These are phyloP conservation scores for Thymus mandschuricus DNA, from an alignment of 257 asterid genomes.

Conservation along the genomic window DNA sequence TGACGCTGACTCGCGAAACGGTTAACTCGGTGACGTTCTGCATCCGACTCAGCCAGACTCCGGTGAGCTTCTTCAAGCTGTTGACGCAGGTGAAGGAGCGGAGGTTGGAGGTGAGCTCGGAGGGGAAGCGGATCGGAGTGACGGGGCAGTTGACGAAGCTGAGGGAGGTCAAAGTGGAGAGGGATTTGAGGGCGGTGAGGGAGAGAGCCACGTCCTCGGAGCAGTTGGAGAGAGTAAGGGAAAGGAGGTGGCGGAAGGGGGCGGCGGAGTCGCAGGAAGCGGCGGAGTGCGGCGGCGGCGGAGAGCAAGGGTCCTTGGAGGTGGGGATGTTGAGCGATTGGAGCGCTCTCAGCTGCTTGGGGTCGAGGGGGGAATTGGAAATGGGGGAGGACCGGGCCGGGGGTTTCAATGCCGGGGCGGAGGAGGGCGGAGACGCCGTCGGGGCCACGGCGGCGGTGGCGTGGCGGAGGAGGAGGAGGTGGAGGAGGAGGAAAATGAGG, in stretches of 20 bases:
- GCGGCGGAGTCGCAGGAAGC: slow-evolving; percentile 63
- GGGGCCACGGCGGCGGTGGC: slow-evolving; percentile 37
- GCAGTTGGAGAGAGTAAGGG: slow-evolving; percentile 83
- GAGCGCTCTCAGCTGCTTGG: slow-evolving; percentile 78
- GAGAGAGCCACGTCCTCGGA: slow-evolving; percentile 74
- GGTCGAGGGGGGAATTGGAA: slow-evolving; percentile 74
- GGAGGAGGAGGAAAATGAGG: slow-evolving; percentile 32
- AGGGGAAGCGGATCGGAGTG: slow-evolving; percentile 65
- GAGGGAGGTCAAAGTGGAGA: slow-evolving; percentile 67
- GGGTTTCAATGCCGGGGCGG: slow-evolving; percentile 35
- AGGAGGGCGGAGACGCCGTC: slow-evolving; percentile 29
- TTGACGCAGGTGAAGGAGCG: slow-evolving; percentile 66
- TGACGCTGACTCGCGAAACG: slow-evolving; percentile 52
- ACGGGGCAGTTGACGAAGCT: slow-evolving; percentile 78
- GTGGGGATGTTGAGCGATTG: slow-evolving; percentile 75
- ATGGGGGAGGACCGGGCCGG: slow-evolving; percentile 39
- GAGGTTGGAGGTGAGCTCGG: slow-evolving; percentile 63
- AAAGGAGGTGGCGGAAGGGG: slow-evolving; percentile 83
- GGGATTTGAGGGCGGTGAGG: slow-evolving; percentile 69
- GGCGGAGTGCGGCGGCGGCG: slow-evolving; percentile 53
- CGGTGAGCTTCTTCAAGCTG: slow-evolving; percentile 73
- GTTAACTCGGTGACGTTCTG: slow-evolving; percentile 58
- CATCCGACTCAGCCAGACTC: slow-evolving; percentile 70
- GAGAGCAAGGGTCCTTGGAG: slow-evolving; percentile 70
- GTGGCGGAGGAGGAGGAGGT: slow-evolving; percentile 36